Conservation (phyloP, 2,329 filamentous ascomycete genomes). For the Pleoardoris graminearum region DNA sequence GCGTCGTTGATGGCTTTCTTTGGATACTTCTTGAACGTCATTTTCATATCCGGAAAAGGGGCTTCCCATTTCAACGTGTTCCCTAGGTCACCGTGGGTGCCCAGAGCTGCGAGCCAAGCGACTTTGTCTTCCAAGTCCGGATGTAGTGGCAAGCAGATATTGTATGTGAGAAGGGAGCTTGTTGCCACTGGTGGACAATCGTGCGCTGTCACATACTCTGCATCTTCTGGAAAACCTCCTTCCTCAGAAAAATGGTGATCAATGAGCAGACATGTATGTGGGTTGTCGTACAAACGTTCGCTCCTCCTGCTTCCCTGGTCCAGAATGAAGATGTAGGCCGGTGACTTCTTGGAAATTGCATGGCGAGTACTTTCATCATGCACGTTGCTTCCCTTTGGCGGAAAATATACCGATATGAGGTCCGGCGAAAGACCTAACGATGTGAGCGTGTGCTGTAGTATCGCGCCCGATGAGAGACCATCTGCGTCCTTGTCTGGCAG, state of each 20-base stretch:
- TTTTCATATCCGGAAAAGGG: slow-evolving; percentile 68
- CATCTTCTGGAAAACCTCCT: slow-evolving; percentile 61
- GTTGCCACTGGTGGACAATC: slow-evolving; percentile 68
- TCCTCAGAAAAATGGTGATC: slow-evolving; percentile 65
- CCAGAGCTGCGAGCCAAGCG: slow-evolving; percentile 66
- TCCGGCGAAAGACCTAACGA: slow-evolving; percentile 59
- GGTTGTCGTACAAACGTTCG: slow-evolving; percentile 56
- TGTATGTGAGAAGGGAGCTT: slow-evolving; percentile 65
- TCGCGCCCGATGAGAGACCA: slow-evolving; percentile 66
- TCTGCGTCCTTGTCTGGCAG: slow-evolving; percentile 72
- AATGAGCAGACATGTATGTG: slow-evolving; percentile 61
- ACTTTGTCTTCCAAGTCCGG: slow-evolving; percentile 54
- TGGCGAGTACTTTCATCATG: slow-evolving; percentile 58
- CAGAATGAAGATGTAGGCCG: slow-evolving; percentile 64
- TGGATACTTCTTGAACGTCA: slow-evolving; percentile 62
- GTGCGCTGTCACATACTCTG: slow-evolving; percentile 64
- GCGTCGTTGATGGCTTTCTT: slow-evolving; percentile 66
- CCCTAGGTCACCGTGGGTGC: slow-evolving; percentile 69
- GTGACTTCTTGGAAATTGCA: slow-evolving; percentile 55
- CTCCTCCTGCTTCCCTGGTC: slow-evolving; percentile 66
- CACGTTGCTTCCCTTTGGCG: slow-evolving; percentile 63
- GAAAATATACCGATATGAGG: slow-evolving; percentile 61
- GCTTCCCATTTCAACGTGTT: slow-evolving; percentile 66
- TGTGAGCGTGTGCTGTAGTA: slow-evolving; percentile 62
- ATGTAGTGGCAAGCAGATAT: slow-evolving; percentile 63